Conservation (phyloP, 768 basidiomycete genomes). For the Tylopilus rubrobrunneus region DNA sequence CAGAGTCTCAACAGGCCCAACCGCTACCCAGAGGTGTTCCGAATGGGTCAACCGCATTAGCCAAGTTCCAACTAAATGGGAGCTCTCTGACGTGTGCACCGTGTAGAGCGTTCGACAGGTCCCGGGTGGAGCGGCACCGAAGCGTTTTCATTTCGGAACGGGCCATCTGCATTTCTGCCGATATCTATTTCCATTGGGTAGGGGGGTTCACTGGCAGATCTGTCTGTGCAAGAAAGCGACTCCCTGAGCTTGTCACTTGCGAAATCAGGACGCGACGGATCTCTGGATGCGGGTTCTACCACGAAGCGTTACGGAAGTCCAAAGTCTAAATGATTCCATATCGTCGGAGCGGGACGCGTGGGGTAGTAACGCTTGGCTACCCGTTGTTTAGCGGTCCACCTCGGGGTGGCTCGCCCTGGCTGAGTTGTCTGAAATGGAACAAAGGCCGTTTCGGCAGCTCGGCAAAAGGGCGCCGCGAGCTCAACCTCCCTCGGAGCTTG, state of each 20-base stretch:
- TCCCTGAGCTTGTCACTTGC: neutral
- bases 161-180: neutral
- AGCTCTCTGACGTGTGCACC: neutral
- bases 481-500: constrained; percentile 12
- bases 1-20: too few relatives aligned
- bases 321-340: neutral
- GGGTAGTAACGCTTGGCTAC: neutral
- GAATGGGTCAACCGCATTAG: too few relatives aligned
- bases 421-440: constrained; percentile 4
- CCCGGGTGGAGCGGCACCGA: neutral
- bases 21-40: neutral
- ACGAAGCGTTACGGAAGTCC: neutral
- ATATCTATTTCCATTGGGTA: neutral
- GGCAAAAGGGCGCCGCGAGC: constrained; percentile 21
- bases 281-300: neutral
- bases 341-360: neutral
- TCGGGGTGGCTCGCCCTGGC: neutral
- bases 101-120: neutral
- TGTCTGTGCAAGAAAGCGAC: neutral
- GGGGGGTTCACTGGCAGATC: neutral
- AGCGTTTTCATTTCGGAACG: constrained; percentile 16
- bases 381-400: neutral
- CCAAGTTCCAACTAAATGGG: neutral
- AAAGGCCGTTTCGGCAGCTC: constrained; percentile 16
- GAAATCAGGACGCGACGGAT: neutral